Conservation (phyloP, 106 monocot species). For the Dioscorea alata region DNA sequence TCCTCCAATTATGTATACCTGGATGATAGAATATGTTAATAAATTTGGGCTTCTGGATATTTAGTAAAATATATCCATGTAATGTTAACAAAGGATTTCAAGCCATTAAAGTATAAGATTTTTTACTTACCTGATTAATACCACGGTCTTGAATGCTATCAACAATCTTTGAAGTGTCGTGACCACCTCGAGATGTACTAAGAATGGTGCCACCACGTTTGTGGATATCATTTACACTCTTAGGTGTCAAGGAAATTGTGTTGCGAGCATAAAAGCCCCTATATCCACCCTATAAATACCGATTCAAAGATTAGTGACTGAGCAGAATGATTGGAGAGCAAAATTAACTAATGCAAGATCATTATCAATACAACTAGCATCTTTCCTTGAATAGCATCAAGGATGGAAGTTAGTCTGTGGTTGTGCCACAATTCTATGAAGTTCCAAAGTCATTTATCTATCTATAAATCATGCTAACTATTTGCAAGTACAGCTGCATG, state of each 20-base stretch:
- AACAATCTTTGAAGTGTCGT: conserved; percentile 71
- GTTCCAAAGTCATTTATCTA: no score
- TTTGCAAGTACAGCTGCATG: no score
- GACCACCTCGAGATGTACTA: conserved; percentile 76
- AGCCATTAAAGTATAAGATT: neutral
- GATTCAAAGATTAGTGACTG: no score
- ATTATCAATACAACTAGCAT: no score
- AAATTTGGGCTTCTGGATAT: neutral
- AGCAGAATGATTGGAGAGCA: no score
- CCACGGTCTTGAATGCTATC: conserved; percentile 78
- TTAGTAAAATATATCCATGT: neutral
- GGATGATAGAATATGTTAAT: neutral
- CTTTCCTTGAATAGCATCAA: no score
- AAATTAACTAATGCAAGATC: no score
- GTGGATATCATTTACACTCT: conserved; percentile 77
- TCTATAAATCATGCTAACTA: no score
- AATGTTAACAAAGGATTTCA: no score
- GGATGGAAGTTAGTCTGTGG: no score
- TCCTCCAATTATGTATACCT: conserved; percentile 92
- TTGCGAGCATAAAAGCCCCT: conserved; percentile 79
- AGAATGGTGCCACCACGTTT: conserved; percentile 81
- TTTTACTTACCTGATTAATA: conserved; percentile 59
- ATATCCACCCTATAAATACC: conserved; percentile 53
- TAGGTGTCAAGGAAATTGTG: conserved; percentile 48
- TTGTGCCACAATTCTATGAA: no score